Evolutionary conservation across 2,329 filamentous ascomycete species (phyloP).

Genomic region (Aspergillus novofumigatus): DNA sequence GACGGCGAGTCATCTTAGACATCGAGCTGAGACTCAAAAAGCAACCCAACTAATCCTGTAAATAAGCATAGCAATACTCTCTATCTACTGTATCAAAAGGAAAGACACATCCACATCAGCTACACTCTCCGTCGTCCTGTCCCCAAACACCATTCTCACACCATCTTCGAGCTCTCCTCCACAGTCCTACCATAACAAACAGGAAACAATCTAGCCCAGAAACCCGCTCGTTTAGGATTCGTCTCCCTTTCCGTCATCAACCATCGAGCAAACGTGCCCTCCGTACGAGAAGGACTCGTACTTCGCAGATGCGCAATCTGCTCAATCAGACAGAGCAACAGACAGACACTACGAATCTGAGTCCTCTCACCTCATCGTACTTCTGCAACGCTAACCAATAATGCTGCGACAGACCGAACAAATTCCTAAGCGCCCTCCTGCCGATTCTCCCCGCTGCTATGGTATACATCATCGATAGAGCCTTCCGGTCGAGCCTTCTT

Average conservation of each 20-base stretch:
- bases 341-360: neutral
- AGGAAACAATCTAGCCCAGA: slow-evolving; percentile 32
- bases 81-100: neutral
- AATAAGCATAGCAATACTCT: neutral
- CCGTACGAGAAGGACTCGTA: slow-evolving; percentile 24
- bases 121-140: neutral
- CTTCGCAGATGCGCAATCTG: slow-evolving; percentile 31
- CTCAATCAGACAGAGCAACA: neutral
- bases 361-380: slow-evolving; percentile 25
- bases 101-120: neutral
- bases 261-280: slow-evolving; percentile 29
- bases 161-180: slow-evolving; percentile 23
- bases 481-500: slow-evolving; percentile 13
- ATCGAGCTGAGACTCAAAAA: neutral
- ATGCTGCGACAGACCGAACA: slow-evolving; percentile 21
- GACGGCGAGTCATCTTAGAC: neutral
- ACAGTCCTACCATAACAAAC: slow-evolving; percentile 30
- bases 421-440: slow-evolving; percentile 16
- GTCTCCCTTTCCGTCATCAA: slow-evolving; percentile 22
- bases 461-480: slow-evolving; percentile 21
- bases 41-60: neutral
- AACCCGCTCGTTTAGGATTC: slow-evolving; percentile 21
- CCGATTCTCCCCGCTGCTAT: slow-evolving; percentile 23
- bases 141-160: slow-evolving; percentile 9
- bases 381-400: slow-evolving; percentile 25